phyloP scores from a whole-genome alignment of 2,329 filamentous ascomycete genomes.

The Knoxdaviesia proteae region DNA sequence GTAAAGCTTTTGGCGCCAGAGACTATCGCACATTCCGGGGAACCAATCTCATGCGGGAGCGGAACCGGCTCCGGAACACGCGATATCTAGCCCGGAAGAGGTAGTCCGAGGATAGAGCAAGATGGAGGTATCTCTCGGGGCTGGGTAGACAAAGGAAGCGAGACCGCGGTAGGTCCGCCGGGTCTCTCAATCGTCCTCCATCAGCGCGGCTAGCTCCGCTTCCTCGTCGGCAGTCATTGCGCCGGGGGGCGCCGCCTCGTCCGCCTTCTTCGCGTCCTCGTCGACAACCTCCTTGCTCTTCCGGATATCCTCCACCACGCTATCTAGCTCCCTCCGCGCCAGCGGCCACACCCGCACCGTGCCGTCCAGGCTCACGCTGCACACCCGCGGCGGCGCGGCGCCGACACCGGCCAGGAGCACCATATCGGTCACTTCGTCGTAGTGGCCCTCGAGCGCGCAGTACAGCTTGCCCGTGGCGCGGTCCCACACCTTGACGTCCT shows the following conservation, averaged over 20 bases:
- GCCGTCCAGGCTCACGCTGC: constrained; percentile 76
- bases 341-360: constrained; percentile 75
- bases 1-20: too few relatives aligned
- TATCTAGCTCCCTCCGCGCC: constrained; percentile 33
- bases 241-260: constrained; percentile 21
- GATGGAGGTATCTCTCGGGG: too few relatives aligned
- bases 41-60: too few relatives aligned
- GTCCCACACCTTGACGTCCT: constrained; percentile 85
- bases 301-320: constrained; percentile 21
- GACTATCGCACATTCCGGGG: too few relatives aligned
- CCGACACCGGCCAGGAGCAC: constrained; percentile 30
- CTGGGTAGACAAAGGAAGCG: too few relatives aligned
- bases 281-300: constrained; percentile 26
- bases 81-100: too few relatives aligned
- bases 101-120: too few relatives aligned
- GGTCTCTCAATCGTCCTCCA: constrained; percentile 36
- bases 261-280: constrained; percentile 20
- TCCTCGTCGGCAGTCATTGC: constrained; percentile 77
- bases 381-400: constrained; percentile 26
- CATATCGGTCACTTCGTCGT: constrained; percentile 75
- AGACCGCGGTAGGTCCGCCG: too few relatives aligned
- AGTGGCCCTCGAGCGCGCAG: constrained; percentile 65
- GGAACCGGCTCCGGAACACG: too few relatives aligned
- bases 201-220: constrained; percentile 72
- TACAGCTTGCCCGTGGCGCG: constrained; percentile 48